Conservation (phyloP, 331 rosid species). For the Saraca asoca region DNA sequence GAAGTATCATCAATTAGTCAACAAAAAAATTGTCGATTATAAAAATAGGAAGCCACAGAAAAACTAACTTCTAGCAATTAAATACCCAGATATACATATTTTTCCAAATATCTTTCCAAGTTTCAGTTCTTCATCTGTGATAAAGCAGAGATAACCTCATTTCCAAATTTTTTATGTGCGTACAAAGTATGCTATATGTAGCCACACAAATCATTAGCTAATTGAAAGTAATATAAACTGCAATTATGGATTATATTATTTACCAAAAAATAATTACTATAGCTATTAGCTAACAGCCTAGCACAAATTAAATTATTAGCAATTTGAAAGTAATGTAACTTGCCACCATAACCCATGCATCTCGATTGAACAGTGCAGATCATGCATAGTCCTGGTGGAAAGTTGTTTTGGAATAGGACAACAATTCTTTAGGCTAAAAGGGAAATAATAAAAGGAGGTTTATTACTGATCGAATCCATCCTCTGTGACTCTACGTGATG, state of each 20-base stretch:
- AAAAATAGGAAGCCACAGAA: constrained; percentile 15
- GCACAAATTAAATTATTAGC: constrained; percentile 2
- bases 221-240: too few species aligned
- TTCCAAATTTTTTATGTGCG: not conserved
- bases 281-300: constrained; percentile 17
- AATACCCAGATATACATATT: not conserved
- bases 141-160: constrained; percentile 4
- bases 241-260: not conserved
- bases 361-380: not conserved
- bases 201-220: too few species aligned
- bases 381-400: constrained; percentile 9
- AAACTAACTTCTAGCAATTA: not conserved
- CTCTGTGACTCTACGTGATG: constrained; percentile 64
- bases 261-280: constrained; percentile 3
- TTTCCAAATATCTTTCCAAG: not conserved
- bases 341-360: not conserved
- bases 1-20: not conserved
- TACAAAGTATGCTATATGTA: too few species aligned
- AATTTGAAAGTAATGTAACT: constrained; percentile 26
- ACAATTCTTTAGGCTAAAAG: not conserved
- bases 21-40: constrained; percentile 23
- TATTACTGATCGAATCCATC: constrained; percentile 85
- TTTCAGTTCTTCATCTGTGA: constrained; percentile 22
- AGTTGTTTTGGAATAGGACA: constrained; percentile 7
- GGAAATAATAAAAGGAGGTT: constrained; percentile 19